phyloP scores from a whole-genome alignment of 2,329 filamentous ascomycete genomes.

The Fusarium nurragi region DNA sequence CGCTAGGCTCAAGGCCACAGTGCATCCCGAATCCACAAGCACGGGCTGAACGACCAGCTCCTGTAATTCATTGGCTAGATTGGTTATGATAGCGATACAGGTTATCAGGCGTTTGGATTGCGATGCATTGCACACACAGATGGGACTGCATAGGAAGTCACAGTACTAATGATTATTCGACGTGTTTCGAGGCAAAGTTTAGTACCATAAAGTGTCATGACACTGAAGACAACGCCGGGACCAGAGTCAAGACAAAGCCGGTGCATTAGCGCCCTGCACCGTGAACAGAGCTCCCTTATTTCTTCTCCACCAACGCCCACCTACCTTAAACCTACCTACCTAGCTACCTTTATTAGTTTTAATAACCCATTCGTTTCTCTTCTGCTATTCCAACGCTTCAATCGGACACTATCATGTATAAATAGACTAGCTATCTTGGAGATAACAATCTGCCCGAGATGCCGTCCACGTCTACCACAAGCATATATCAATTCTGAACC shows the following conservation, averaged over 20 bases:
- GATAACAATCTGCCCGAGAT: neutral
- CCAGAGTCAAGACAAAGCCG: constrained; percentile 33
- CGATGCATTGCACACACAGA: neutral
- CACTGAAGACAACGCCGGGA: constrained; percentile 7
- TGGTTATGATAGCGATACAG: neutral
- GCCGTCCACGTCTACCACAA: neutral
- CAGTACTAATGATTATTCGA: too few species aligned
- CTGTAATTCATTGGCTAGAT: neutral
- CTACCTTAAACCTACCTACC: constrained; percentile 11
- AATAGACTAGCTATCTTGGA: neutral
- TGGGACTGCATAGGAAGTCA: too few species aligned
- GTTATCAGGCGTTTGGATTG: constrained; percentile 2
- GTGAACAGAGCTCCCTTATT: constrained; percentile 24
- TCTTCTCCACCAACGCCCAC: constrained; percentile 14
- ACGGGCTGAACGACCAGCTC: neutral
- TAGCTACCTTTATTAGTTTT: neutral
- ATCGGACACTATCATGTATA: neutral
- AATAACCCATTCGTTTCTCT: constrained; percentile 7
- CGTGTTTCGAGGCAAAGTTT: constrained; percentile 25
- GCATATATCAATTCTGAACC: neutral
- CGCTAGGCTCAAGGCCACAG: constrained; percentile 27
- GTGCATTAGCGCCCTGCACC: constrained; percentile 40
- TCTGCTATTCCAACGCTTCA: neutral
- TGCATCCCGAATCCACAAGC: constrained; percentile 12
- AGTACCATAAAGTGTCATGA: constrained; percentile 18